Evolutionary conservation across 1,139 yeast species (phyloP).

Genomic region (Scheffersomyces quercinus): DNA sequence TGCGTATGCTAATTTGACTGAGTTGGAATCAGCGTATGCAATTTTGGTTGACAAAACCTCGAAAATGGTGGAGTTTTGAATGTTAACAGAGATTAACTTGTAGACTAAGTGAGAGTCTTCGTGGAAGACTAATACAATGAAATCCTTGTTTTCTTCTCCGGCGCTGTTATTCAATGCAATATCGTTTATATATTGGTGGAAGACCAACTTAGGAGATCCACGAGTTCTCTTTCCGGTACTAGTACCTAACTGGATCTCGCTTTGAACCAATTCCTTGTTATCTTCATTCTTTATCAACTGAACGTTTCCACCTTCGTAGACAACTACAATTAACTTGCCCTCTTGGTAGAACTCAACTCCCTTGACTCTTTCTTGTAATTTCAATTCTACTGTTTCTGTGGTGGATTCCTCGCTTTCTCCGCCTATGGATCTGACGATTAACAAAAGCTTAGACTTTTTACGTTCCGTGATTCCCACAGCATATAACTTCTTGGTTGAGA

Average conservation of each 20-base stretch:
- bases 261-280: slow-evolving; percentile 9
- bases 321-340: slow-evolving; percentile 35
- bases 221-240: slow-evolving; percentile 3
- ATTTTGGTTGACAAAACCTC: slow-evolving; percentile 19
- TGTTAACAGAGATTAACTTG: slow-evolving; percentile 25
- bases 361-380: slow-evolving; percentile 24
- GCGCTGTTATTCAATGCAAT: slow-evolving; percentile 9
- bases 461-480: slow-evolving; percentile 51
- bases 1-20: slow-evolving; percentile 23
- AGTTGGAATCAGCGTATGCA: slow-evolving; percentile 5
- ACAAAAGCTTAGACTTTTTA: slow-evolving; percentile 37
- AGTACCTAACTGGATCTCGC: too few species aligned
- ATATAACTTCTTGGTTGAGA: slow-evolving; percentile 24
- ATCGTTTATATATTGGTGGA: slow-evolving; percentile 23
- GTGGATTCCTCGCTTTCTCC: slow-evolving; percentile 18
- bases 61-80: slow-evolving; percentile 14
- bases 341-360: slow-evolving; percentile 36
- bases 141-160: slow-evolving; percentile 18
- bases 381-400: slow-evolving; percentile 20
- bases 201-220: slow-evolving; percentile 14
- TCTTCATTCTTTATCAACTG: slow-evolving; percentile 25
- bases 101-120: slow-evolving; percentile 15
- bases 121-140: slow-evolving; percentile 24
- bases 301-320: slow-evolving; percentile 46
- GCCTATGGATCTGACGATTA: slow-evolving; percentile 27